Percentiles rank a stretch among this genome's conserved stretches.
phyloP scores from a whole-genome alignment of 2,329 filamentous ascomycete species.

The Neoscytalidium dimidiatum region DNA sequence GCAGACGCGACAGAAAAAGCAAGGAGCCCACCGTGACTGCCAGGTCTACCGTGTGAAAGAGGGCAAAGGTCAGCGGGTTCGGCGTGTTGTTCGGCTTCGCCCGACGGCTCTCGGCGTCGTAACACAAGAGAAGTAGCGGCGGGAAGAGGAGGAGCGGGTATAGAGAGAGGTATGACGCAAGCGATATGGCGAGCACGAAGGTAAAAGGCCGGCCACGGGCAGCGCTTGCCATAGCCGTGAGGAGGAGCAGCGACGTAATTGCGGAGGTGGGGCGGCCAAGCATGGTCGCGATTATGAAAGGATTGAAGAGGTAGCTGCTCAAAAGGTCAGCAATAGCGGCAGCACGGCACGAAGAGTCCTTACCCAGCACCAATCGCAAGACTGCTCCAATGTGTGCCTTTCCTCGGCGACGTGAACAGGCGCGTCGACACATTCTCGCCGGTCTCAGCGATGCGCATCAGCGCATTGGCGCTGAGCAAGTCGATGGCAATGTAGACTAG shows the following conservation, averaged over 20 bases:
- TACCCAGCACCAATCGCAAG: conserved; percentile 78
- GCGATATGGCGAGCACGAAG: conserved; percentile 79
- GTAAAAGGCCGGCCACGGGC: conserved; percentile 70
- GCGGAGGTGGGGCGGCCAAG: conserved; percentile 85
- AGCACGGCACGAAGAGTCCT: background rate
- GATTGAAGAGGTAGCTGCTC: conserved; percentile 84
- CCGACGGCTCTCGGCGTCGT: conserved; percentile 59
- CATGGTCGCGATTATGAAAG: conserved; percentile 89
- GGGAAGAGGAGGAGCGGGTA: conserved; percentile 87
- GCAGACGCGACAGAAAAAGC: conserved; percentile 69
- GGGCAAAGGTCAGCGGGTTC: conserved; percentile 52
- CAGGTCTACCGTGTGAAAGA: conserved; percentile 57
- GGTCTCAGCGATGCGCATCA: conserved; percentile 78
- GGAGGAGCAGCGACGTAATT: conserved; percentile 85
- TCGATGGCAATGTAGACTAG: conserved; percentile 82
- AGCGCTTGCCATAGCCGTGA: conserved; percentile 80
- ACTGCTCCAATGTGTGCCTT: conserved; percentile 72
- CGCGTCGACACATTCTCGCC: conserved; percentile 74
- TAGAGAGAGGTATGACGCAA: conserved; percentile 88
- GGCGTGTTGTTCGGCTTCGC: conserved; percentile 27
- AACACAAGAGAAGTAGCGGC: conserved; percentile 77
- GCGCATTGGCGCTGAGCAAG: conserved; percentile 75
- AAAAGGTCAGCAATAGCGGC: background rate
- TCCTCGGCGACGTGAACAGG: conserved; percentile 76
- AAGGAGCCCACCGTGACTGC: conserved; percentile 60